Evolutionary conservation across 176 grass and related monocot genomes (phyloP).

Genomic region (Typha latifolia): DNA sequence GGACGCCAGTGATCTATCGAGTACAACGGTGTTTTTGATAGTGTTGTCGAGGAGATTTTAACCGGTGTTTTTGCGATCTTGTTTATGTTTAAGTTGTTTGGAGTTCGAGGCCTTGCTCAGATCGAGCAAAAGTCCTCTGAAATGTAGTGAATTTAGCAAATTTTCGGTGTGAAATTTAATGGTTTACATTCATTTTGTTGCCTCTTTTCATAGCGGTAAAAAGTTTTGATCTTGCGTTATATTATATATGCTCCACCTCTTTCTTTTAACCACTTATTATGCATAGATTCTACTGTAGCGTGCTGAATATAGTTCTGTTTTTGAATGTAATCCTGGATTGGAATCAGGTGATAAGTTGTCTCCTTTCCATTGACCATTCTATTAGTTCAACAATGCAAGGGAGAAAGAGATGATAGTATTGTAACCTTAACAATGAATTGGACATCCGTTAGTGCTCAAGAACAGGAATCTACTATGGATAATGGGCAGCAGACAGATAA

Average conservation of each 20-base stretch:
- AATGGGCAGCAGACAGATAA: conserved; percentile 1
- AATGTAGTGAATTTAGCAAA: no score
- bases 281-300: background rate
- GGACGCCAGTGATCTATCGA: background rate
- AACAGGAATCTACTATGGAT: background rate
- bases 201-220: no score
- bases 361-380: background rate
- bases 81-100: no score
- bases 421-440: background rate
- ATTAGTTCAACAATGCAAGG: background rate
- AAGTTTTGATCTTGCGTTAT: no score
- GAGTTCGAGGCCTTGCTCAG: no score
- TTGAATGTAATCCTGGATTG: background rate
- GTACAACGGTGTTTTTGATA: background rate
- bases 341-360: background rate
- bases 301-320: background rate
- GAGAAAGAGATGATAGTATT: background rate
- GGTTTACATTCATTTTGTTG: no score
- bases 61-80: no score
- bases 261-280: background rate
- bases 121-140: no score
- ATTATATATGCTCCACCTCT: no score
- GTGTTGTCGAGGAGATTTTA: no score
- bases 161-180: no score
- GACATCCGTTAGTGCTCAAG: background rate